phyloP scores from a whole-genome alignment of 1,139 yeast genomes.

The Candida sanyaensis region DNA sequence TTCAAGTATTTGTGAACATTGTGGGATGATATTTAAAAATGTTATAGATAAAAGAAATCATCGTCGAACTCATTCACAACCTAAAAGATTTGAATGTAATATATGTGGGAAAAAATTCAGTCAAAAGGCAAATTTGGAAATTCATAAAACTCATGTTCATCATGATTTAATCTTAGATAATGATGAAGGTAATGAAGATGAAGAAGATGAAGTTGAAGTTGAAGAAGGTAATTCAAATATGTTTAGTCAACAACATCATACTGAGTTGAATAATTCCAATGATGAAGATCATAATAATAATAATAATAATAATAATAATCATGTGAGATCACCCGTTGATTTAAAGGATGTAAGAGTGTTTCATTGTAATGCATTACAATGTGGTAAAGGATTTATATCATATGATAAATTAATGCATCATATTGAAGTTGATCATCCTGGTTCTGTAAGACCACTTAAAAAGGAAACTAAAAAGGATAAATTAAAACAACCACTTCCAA shows the following conservation, averaged over 20 bases:
- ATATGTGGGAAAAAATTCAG: slow-evolving; percentile 23
- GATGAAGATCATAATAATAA: not conserved
- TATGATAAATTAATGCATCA: slow-evolving; percentile 15
- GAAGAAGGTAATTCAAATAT: not conserved
- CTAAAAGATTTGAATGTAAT: slow-evolving; percentile 18
- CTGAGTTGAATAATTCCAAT: not conserved
- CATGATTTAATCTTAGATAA: slow-evolving; percentile 16
- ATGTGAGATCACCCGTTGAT: slow-evolving; percentile 3
- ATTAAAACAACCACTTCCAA: slow-evolving; percentile 14
- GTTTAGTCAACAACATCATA: not conserved
- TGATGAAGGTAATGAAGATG: slow-evolving; percentile 1
- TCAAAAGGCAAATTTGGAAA: slow-evolving; percentile 20
- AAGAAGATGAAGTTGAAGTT: slow-evolving; percentile 1
- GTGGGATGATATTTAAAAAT: slow-evolving; percentile 14
- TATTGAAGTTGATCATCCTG: slow-evolving; percentile 11
- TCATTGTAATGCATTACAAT: slow-evolving; percentile 17
- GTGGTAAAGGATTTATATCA: slow-evolving; percentile 17
- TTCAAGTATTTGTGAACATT: slow-evolving; percentile 15
- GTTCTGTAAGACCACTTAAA: not conserved
- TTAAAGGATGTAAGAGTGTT: slow-evolving; percentile 16
- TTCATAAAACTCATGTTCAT: slow-evolving; percentile 18
- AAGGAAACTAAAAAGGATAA: slow-evolving; percentile 4
- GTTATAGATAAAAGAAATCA: slow-evolving; percentile 18
- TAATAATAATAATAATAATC: not conserved
- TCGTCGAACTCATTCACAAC: slow-evolving; percentile 18